Evolutionary conservation across 441 rosid genomes (phyloP), one percentile per base, ranked within the genome.

Genomic region (Croton setiger): DNA sequence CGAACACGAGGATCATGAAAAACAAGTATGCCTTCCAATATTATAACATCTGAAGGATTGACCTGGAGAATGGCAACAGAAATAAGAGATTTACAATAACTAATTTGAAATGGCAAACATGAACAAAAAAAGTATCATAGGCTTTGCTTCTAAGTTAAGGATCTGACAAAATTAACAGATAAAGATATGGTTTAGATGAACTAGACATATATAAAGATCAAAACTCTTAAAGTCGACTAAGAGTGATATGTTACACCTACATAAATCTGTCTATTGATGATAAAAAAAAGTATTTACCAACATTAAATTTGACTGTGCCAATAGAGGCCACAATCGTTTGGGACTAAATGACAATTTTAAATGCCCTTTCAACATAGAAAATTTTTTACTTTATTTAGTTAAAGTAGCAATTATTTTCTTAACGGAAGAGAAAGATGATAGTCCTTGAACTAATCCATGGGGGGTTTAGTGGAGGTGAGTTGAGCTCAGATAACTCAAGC

Each of bases 1-100:
- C 98, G 84, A 55, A 95, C 91, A 60, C 89, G 88, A 57, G 93
- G 86, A 80, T 95, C 99, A 73, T 95, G 99, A 80, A 95, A 92
- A 71, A 88, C 69, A 64, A 95, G 98, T 82, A 95, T 95, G 67
- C 99, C 99, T 85, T 92, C 99, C 80, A 95, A 83, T 75, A 95
- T 85, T 71, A 95, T 95, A 69, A 95, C 99, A 81, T 95, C 98
- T 11, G 95, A 85, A 59, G 98, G 97, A 83, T 95, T 95, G 60
- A 95, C 99, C 99, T 95, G 89, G 72, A 80, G 33, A 75, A 62
- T 47, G 62, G 49, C 56, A 59, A 58, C 15, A 70, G 62, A 39
- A 74, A 63, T 75, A 59, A 74, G 55, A 66, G 35, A 39, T 69
- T 65, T 55, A 48, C 21, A 69, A 33, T 3, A 21, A 9, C 0